Conservation (phyloP, 2,329 filamentous ascomycete genomes). For the Aspergillus hiratsukae region DNA sequence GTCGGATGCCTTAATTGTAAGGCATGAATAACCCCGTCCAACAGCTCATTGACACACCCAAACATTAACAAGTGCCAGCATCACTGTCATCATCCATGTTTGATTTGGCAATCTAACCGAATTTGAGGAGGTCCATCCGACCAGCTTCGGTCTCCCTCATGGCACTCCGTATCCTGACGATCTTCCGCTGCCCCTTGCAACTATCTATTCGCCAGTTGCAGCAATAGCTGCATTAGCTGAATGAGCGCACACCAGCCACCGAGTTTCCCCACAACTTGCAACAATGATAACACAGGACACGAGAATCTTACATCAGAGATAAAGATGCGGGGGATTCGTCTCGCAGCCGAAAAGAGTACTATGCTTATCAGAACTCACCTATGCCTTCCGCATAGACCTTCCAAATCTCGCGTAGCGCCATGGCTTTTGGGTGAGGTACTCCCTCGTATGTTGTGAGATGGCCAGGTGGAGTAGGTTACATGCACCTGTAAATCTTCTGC, state of each 20-base stretch:
- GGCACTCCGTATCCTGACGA: no score
- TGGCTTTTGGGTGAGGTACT: not conserved
- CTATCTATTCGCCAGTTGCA: not conserved
- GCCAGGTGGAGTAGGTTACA: not conserved
- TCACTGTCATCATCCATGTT: no score
- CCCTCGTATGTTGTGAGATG: not conserved
- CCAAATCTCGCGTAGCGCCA: not conserved
- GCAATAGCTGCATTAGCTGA: not conserved
- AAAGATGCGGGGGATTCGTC: not conserved
- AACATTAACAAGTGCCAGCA: no score
- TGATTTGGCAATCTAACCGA: not conserved
- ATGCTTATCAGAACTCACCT: not conserved
- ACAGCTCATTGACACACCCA: no score
- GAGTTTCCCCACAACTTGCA: not conserved
- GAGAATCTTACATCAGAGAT: not conserved
- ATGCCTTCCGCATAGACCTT: not conserved
- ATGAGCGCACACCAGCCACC: not conserved
- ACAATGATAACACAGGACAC: not conserved
- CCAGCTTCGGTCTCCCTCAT: not conserved
- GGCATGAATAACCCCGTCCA: no score
- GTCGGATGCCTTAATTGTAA: no score
- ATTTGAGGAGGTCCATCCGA: not conserved
- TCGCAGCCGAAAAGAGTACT: not conserved
- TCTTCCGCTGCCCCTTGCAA: not conserved
- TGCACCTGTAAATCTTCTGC: not conserved